A percentile compares a stretch with the other conserved stretches of the same genome.
phyloP scores from a whole-genome alignment of 495 filamentous ascomycete genomes.

The Tuber indicum region DNA sequence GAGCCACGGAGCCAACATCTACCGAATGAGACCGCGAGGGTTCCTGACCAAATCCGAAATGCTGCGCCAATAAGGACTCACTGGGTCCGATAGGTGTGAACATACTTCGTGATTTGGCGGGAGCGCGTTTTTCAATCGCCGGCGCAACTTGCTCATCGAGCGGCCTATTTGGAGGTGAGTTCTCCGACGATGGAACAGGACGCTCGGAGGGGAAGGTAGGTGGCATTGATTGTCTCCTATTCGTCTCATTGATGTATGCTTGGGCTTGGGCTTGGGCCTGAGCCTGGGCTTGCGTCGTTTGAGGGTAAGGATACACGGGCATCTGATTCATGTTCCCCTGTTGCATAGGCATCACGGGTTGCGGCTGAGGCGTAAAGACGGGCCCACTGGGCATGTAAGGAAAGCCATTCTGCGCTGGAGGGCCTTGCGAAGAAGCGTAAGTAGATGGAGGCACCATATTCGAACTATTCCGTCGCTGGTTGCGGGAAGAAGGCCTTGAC shows the following conservation, averaged over 20 bases:
- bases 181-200: slow-evolving; percentile 19
- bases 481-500: slow-evolving; percentile 72
- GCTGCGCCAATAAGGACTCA: slow-evolving; percentile 76
- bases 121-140: slow-evolving; percentile 61
- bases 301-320: slow-evolving; percentile 34
- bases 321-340: slow-evolving; percentile 48
- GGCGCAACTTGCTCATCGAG: slow-evolving; percentile 42
- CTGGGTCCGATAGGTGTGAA: slow-evolving; percentile 96
- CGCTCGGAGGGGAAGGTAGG: slow-evolving; percentile 35
- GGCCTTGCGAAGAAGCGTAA: slow-evolving; percentile 53
- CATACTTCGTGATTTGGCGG: slow-evolving; percentile 80
- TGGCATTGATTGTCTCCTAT: slow-evolving; percentile 40
- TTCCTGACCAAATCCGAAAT: slow-evolving; percentile 57
- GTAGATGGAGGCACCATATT: slow-evolving; percentile 62
- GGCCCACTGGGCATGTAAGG: slow-evolving; percentile 78
- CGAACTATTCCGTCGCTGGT: slow-evolving; percentile 65
- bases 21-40: slow-evolving; percentile 56
- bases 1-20: slow-evolving; percentile 53
- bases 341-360: slow-evolving; percentile 46
- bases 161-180: slow-evolving; percentile 26
- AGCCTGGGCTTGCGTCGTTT: slow-evolving; percentile 40
- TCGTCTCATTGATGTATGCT: slow-evolving; percentile 32
- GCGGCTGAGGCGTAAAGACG: slow-evolving; percentile 71
- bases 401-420: slow-evolving; percentile 64
- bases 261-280: slow-evolving; percentile 43